Conservation (phyloP, 78 protist species). For the Cyanophora paradoxa region DNA sequence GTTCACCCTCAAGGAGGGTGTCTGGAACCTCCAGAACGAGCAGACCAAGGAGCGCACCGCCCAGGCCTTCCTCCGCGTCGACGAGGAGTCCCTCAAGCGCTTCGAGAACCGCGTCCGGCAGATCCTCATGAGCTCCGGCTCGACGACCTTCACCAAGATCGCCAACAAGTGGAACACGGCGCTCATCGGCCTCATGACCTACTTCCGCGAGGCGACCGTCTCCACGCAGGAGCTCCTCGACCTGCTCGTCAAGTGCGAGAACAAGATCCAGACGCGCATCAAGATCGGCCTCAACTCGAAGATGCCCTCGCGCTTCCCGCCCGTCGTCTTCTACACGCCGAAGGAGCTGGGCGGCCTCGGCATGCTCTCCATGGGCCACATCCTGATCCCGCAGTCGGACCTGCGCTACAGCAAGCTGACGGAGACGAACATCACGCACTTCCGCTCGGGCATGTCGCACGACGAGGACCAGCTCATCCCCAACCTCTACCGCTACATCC, state of each 20-base stretch:
- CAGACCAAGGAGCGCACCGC: constrained; percentile 94
- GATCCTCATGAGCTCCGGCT: constrained; percentile 95
- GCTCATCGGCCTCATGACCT: constrained; percentile 95
- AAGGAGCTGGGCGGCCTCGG: constrained; percentile 99
- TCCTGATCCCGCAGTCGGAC: constrained; percentile 98
- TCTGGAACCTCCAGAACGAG: constrained; percentile 95
- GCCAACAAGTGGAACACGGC: constrained; percentile 99
- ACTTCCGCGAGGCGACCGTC: constrained; percentile 94
- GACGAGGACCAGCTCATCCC: constrained; percentile 98
- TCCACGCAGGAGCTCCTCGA: constrained; percentile 93
- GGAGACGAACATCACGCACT: constrained; percentile 90
- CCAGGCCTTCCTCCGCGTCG: constrained; percentile 93
- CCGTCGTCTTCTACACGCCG: constrained; percentile 98
- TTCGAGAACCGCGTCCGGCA: constrained; percentile 94
- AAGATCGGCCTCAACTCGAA: constrained; percentile 99
- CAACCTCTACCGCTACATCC: constrained; percentile 95
- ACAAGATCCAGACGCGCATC: constrained; percentile 99
- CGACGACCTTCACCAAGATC: constrained; percentile 98
- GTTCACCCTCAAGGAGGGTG: constrained; percentile 80
- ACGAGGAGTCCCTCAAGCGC: constrained; percentile 58
- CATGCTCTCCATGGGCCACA: constrained; percentile 99
- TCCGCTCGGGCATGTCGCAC: constrained; percentile 93
- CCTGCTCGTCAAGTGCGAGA: constrained; percentile 97
- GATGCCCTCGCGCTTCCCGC: constrained; percentile 99
- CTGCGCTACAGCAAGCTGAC: constrained; percentile 91